Conservation (phyloP, 176 grass and related monocot species). For the Stipa capillata region DNA sequence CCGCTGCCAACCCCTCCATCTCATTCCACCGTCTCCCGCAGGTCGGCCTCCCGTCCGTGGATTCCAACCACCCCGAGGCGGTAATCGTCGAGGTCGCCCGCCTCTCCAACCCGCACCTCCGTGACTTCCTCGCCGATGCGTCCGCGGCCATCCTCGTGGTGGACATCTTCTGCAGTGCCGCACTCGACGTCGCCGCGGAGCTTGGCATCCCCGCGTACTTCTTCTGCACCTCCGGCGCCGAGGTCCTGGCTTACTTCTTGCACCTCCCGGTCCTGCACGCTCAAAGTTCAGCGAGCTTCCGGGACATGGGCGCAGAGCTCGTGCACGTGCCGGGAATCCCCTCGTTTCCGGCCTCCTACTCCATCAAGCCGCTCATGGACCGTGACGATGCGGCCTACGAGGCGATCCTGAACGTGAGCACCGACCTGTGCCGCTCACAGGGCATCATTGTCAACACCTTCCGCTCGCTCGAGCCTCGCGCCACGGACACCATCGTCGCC, state of each 20-base stretch:
- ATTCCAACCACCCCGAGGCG: constrained; percentile 29
- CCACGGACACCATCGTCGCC: constrained; percentile 6
- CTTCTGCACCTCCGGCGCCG: constrained; percentile 47
- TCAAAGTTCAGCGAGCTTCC: neutral
- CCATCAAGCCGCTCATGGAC: constrained; percentile 27
- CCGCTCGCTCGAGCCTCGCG: constrained; percentile 31
- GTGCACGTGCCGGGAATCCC: constrained; percentile 21
- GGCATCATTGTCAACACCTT: constrained; percentile 63
- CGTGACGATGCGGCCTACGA: constrained; percentile 36
- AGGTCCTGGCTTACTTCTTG: constrained; percentile 14
- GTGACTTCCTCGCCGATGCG: constrained; percentile 11
- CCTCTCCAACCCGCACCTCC: constrained; percentile 23
- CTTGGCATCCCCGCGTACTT: constrained; percentile 37
- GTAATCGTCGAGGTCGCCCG: constrained; percentile 31
- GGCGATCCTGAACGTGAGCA: neutral
- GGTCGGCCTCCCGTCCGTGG: neutral
- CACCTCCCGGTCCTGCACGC: constrained; percentile 18
- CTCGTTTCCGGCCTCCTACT: constrained; percentile 38
- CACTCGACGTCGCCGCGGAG: constrained; percentile 27
- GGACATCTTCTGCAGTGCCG: constrained; percentile 45
- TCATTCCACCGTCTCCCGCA: constrained; percentile 33
- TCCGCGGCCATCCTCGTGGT: constrained; percentile 25
- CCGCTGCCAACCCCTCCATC: constrained; percentile 39
- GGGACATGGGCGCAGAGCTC: constrained; percentile 6
- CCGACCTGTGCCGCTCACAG: neutral